Evolutionary conservation across 495 filamentous ascomycete genomes (phyloP), one percentile per base, ranked within the genome.

Genomic region (Hypoxylon fuscum): DNA sequence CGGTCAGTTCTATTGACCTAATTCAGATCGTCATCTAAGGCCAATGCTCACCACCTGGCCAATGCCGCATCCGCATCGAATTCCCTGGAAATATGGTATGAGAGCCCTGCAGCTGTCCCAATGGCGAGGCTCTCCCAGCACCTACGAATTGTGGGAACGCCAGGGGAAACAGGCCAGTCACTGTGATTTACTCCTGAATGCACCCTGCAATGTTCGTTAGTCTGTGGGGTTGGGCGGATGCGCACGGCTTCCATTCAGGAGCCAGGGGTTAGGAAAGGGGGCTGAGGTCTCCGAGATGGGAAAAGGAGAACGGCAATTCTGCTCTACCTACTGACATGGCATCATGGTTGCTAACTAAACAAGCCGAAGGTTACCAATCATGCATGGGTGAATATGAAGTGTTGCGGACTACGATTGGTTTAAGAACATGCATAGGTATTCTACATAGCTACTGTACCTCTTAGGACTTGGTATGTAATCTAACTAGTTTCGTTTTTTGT

Each of bases 11-110:
- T 54, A 46, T 40, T 40, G 52, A 41, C 52, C 56, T 66, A 61
- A 66, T 66, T 66, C 63, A 61, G 63, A 66, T 66, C 63, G 63
- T 61, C 63, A 52, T 45, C 51, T 63, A 57, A 52, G 46, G 59
- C 47, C 47, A 31, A 56, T 8, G 37, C 37, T 40, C 5, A 40
- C 22, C 21, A 38, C 14, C 46, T 51, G 44, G 15, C 56, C 56
- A 60, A 46, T 60, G 35, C 56, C 14, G 42, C 22, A 12, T 38
- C 50, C 45, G 37, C 42, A 49, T 56, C 45, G 37, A 51, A 44
- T 37, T 51, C 35, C 37, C 20, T 46, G 41, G 27, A 38, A 47
- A 34, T 34, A 22, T 57, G 52, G 59, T 52, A 51, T 20, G 38
- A 47, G 59, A 40, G 31, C 44, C 51, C 27, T 50, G 29, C 9